Conservation (phyloP, 345 rosid genomes). For the Lepidium aucheri region DNA sequence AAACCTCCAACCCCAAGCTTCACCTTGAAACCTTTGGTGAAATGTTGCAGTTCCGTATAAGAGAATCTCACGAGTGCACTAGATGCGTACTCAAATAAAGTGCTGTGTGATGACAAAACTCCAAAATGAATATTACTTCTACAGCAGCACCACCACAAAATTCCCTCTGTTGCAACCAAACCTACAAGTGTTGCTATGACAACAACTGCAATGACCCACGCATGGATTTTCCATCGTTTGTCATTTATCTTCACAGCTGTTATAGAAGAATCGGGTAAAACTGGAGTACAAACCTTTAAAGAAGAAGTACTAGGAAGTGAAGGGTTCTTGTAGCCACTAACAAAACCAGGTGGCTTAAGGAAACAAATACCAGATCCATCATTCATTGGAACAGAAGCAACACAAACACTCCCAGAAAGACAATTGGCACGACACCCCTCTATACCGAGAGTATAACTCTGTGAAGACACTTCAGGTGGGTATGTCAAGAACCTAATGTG, state of each 20-base stretch:
- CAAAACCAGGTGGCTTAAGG: constrained; percentile 40
- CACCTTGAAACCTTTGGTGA: constrained; percentile 42
- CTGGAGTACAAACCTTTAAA: constrained; percentile 58
- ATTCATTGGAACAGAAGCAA: constrained; percentile 44
- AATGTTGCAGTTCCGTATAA: constrained; percentile 40
- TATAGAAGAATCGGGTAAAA: constrained; percentile 14
- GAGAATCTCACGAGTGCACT: constrained; percentile 49
- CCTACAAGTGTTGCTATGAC: constrained; percentile 26
- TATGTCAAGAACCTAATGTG: constrained; percentile 50
- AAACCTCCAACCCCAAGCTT: constrained; percentile 66
- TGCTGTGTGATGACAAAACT: constrained; percentile 34
- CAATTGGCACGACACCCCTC: constrained; percentile 54
- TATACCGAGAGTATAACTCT: constrained; percentile 37
- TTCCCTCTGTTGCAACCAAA: constrained; percentile 28
- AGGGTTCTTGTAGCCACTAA: constrained; percentile 48
- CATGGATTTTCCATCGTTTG: constrained; percentile 13
- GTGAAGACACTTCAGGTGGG: constrained; percentile 32
- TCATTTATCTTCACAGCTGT: background rate
- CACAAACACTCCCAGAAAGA: constrained; percentile 35
- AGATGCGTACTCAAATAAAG: constrained; percentile 52
- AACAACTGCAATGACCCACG: constrained; percentile 29
- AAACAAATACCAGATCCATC: constrained; percentile 61
- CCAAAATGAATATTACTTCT: constrained; percentile 31
- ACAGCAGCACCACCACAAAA: constrained; percentile 50
- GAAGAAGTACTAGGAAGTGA: constrained; percentile 52